Evolutionary conservation across 345 rosid genomes (phyloP).

Genomic region (Lepidium didymum): DNA sequence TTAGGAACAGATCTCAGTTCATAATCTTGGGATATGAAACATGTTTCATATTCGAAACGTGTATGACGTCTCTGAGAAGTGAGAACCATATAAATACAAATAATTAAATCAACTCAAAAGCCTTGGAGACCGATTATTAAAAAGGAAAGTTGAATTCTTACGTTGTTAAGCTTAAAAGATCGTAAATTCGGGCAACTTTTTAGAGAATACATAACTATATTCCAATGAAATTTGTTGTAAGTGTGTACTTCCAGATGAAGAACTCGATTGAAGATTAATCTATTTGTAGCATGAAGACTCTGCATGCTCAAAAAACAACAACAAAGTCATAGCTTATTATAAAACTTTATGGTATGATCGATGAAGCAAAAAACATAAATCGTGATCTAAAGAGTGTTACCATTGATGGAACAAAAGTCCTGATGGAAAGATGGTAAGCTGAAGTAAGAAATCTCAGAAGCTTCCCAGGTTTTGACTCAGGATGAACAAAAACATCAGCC

Average conservation of each 20-base stretch:
- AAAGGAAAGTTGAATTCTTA: background rate
- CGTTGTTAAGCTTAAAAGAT: background rate
- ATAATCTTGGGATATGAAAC: too few species aligned
- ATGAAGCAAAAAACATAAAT: too few species aligned
- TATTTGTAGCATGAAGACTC: background rate
- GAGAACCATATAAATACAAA: background rate
- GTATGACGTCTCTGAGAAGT: too few species aligned
- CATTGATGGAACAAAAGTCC: background rate
- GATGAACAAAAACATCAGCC: background rate
- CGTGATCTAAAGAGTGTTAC: background rate
- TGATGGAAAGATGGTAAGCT: background rate
- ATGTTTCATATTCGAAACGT: too few species aligned
- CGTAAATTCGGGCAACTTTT: background rate
- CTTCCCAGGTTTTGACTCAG: background rate
- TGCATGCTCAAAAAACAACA: background rate
- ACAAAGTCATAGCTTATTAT: background rate
- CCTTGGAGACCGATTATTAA: too few species aligned
- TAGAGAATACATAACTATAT: background rate
- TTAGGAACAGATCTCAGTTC: background rate
- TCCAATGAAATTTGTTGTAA: background rate
- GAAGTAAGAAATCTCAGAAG: background rate
- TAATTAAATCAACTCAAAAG: too few species aligned
- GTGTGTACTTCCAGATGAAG: background rate
- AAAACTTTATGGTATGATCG: too few species aligned
- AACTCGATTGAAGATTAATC: background rate